These are phyloP conservation scores for Chimonanthus salicifolius DNA, from an alignment of 164 flowering plant genomes.

Conservation along the genomic window DNA sequence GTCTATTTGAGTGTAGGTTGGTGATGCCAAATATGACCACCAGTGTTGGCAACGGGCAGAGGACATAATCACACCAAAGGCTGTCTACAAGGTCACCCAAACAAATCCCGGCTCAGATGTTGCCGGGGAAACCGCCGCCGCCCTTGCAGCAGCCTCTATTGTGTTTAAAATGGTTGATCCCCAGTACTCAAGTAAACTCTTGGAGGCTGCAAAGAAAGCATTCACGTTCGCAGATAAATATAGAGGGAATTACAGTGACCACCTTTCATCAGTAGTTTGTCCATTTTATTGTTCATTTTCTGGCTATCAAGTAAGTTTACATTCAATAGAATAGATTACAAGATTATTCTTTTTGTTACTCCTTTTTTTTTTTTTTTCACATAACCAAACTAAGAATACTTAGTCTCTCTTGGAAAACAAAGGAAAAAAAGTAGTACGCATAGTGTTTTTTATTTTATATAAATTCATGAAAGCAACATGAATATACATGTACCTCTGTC, in stretches of 20 bases:
- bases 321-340: neutral
- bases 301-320: conserved; percentile 20
- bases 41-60: conserved; percentile 38
- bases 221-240: conserved; percentile 20
- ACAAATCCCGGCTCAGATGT: conserved; percentile 31
- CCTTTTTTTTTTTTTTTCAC: neutral
- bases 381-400: neutral
- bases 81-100: conserved; percentile 16
- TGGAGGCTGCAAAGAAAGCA: conserved; percentile 14
- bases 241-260: conserved; percentile 25
- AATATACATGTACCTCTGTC: too few relatives aligned
- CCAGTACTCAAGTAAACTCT: conserved; percentile 16
- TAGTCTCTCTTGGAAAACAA: too few relatives aligned
- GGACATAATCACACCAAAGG: conserved; percentile 30
- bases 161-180: conserved; percentile 17
- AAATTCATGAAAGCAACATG: too few relatives aligned
- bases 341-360: neutral
- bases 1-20: conserved; percentile 19
- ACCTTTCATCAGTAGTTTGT: conserved; percentile 14
- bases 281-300: conserved; percentile 26
- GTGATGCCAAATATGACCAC: conserved; percentile 24
- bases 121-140: conserved; percentile 39
- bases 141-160: conserved; percentile 35
- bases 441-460: too few relatives aligned
- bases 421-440: too few relatives aligned